Percentiles rank a stretch among this genome's conserved stretches.
These are phyloP conservation scores for Iberis amara DNA, from an alignment of 441 rosid genomes.

Conservation along the genomic window DNA sequence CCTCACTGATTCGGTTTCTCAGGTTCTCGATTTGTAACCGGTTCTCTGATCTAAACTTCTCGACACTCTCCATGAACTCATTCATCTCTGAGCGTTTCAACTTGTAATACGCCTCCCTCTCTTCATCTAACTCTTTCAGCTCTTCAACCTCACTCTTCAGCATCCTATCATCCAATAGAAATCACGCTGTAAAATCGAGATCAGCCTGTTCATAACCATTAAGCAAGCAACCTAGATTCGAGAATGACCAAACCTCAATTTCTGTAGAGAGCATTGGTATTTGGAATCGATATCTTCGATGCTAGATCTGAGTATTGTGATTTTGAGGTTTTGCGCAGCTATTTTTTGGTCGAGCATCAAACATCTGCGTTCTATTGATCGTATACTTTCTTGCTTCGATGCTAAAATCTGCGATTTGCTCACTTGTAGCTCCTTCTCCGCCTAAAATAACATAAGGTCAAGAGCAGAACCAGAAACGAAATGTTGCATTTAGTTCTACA, in stretches of 20 bases:
- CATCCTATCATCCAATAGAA: conserved; percentile 33
- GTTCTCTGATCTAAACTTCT: conserved; percentile 35
- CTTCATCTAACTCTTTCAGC: conserved; percentile 45
- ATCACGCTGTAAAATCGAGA: neutral
- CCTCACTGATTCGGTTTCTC: conserved; percentile 40
- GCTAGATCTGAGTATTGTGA: conserved; percentile 44
- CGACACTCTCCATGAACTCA: conserved; percentile 36
- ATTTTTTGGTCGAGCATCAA: conserved; percentile 48
- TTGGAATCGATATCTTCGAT: conserved; percentile 39
- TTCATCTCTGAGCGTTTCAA: conserved; percentile 44
- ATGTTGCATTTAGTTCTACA: neutral
- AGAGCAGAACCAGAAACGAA: conserved; percentile 13
- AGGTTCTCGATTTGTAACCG: conserved; percentile 33
- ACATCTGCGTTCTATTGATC: conserved; percentile 47
- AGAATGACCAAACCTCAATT: conserved; percentile 36
- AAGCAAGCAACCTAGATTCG: neutral
- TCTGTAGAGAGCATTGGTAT: conserved; percentile 29
- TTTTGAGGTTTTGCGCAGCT: conserved; percentile 46
- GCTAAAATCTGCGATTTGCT: conserved; percentile 41
- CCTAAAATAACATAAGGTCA: conserved; percentile 30
- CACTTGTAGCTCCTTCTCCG: conserved; percentile 59
- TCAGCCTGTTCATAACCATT: neutral
- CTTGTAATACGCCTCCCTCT: conserved; percentile 43
- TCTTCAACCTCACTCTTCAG: conserved; percentile 54
- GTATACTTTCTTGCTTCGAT: conserved; percentile 37